Conservation (phyloP, 2,329 filamentous ascomycete species). For the Aspergillus tanneri region DNA sequence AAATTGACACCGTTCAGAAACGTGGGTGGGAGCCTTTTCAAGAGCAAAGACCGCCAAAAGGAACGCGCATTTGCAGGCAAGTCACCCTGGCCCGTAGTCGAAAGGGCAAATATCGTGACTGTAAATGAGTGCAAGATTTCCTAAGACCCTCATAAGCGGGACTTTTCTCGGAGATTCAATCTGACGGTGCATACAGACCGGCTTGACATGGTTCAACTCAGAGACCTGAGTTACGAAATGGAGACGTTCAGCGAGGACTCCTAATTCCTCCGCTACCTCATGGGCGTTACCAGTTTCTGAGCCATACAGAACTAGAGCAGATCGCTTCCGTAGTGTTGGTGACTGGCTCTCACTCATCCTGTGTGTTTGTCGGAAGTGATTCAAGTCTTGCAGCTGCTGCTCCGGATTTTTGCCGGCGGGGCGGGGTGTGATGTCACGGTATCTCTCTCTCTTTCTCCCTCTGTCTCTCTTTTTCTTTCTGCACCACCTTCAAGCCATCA, state of each 20-base stretch:
- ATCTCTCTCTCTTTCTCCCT: background rate
- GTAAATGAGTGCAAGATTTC: background rate
- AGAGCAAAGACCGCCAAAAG: slow-evolving; percentile 83
- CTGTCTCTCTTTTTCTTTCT: background rate
- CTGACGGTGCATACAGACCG: slow-evolving; percentile 58
- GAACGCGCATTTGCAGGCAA: slow-evolving; percentile 76
- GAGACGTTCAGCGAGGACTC: slow-evolving; percentile 69
- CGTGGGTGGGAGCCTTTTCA: slow-evolving; percentile 70
- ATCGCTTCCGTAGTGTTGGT: slow-evolving; percentile 32
- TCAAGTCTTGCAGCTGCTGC: background rate
- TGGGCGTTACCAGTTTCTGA: slow-evolving; percentile 94
- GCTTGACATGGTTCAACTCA: slow-evolving; percentile 72
- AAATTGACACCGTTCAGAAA: slow-evolving; percentile 71
- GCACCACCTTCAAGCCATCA: background rate
- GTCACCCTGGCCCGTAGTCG: slow-evolving; percentile 93
- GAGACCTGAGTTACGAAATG: slow-evolving; percentile 73
- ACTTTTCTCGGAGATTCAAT: background rate
- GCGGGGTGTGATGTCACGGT: slow-evolving; percentile 33
- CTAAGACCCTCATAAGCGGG: background rate
- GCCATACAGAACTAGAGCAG: slow-evolving; percentile 77
- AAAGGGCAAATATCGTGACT: slow-evolving; percentile 68
- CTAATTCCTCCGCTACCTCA: slow-evolving; percentile 84
- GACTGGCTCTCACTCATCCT: slow-evolving; percentile 27
- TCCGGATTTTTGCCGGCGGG: slow-evolving; percentile 16
- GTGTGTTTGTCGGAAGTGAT: slow-evolving; percentile 5